Evolutionary conservation across 371 early-diverging fungal species (phyloP).

Genomic region (Funneliformis caledonium): DNA sequence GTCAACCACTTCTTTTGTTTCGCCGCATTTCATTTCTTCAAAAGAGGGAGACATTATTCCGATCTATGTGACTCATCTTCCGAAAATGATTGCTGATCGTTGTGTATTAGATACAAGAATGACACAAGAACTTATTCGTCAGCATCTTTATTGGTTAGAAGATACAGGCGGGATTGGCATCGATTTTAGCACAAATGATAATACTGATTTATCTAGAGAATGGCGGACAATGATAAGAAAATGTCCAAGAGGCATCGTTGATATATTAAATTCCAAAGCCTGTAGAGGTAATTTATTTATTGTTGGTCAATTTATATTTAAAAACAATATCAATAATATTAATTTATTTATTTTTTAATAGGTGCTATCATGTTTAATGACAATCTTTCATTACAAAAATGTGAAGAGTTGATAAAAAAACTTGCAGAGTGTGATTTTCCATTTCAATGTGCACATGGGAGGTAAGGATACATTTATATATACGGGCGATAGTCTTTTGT

Average conservation of each 20-base stretch:
- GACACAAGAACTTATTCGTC: constrained; percentile 56
- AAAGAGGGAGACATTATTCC: constrained; percentile 39
- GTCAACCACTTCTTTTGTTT: constrained; percentile 1
- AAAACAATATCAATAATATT: background rate
- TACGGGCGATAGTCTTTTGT: background rate
- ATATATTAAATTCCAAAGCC: constrained; percentile 75
- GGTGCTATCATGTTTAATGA: constrained; percentile 85
- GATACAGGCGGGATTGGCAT: constrained; percentile 42
- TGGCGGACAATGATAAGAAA: constrained; percentile 48
- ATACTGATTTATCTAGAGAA: background rate
- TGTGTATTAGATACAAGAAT: constrained; percentile 60
- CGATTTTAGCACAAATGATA: background rate
- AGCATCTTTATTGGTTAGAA: constrained; percentile 55
- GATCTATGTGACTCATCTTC: constrained; percentile 52
- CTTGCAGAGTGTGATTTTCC: constrained; percentile 63
- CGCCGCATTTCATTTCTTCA: constrained; percentile 7
- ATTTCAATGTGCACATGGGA: constrained; percentile 74
- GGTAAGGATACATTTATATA: constrained; percentile 15
- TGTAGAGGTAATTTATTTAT: constrained; percentile 61
- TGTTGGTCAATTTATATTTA: background rate
- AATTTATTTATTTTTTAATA: constrained; percentile 37
- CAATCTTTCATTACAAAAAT: constrained; percentile 53
- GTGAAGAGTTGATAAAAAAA: constrained; percentile 56
- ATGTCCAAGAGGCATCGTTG: constrained; percentile 70
- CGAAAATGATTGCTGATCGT: constrained; percentile 64